Percentiles rank a stretch among this genome's conserved stretches.
These are phyloP conservation scores for Xylariaceae sp. DNA, from an alignment of 2,329 filamentous ascomycete species.

Conservation along the genomic window DNA sequence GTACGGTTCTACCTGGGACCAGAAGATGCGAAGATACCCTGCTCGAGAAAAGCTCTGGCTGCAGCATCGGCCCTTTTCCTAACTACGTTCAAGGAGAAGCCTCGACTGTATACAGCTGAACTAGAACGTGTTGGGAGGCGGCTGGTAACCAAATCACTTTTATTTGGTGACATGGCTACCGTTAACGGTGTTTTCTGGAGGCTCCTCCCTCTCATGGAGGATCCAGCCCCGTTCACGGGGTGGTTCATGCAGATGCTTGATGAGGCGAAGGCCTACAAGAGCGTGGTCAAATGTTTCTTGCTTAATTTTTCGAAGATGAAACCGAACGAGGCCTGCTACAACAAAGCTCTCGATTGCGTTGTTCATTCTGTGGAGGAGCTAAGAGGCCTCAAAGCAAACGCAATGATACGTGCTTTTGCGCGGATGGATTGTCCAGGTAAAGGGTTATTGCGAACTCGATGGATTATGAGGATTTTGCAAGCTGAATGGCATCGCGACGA, in stretches of 20 bases:
- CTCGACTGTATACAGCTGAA: conserved; percentile 7
- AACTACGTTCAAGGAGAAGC: conserved; percentile 32
- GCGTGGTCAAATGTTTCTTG: conserved; percentile 40
- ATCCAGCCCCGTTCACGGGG: conserved; percentile 30
- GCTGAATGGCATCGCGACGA: conserved; percentile 39
- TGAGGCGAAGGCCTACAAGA: conserved; percentile 35
- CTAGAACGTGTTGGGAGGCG: conserved; percentile 29
- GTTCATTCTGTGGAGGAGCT: conserved; percentile 37
- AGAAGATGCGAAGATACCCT: conserved; percentile 8
- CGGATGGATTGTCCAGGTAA: conserved; percentile 24
- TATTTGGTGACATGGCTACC: conserved; percentile 19
- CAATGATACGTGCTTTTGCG: conserved; percentile 37
- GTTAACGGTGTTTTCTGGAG: conserved; percentile 39
- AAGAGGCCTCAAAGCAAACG: conserved; percentile 31
- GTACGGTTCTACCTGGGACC: conserved; percentile 35
- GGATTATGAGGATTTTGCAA: conserved; percentile 43
- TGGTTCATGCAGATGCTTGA: conserved; percentile 40
- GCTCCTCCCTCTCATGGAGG: conserved; percentile 29
- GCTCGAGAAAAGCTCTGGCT: conserved; percentile 17
- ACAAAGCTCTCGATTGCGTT: conserved; percentile 36
- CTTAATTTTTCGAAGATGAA: conserved; percentile 35
- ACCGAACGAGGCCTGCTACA: conserved; percentile 25
- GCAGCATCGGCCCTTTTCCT: conserved; percentile 38
- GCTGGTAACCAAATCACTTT: conserved; percentile 37
- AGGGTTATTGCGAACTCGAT: conserved; percentile 36